A percentile compares a stretch with the other conserved stretches of the same genome.
These are phyloP conservation scores for Prototheca cutis DNA, from an alignment of 163 green algal genomes.

Conservation along the genomic window DNA sequence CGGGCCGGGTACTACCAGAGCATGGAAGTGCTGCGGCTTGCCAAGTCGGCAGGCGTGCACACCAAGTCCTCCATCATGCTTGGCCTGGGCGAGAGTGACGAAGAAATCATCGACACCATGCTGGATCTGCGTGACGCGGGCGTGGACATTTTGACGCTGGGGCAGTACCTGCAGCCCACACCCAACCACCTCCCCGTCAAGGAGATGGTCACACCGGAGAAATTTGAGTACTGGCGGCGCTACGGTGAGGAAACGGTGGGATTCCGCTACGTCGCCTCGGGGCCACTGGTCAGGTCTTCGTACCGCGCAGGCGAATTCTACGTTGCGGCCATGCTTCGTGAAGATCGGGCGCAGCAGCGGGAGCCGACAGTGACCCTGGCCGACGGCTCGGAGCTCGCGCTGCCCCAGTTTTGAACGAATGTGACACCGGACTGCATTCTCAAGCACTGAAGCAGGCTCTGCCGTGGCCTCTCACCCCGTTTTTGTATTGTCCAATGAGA, in stretches of 20 bases:
- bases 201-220: constrained; percentile 77
- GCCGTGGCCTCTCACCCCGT: too few relatives aligned
- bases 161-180: constrained; percentile 93
- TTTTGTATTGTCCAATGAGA: too few relatives aligned
- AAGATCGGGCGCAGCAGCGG: background rate
- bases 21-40: constrained; percentile 47
- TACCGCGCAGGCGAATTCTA: constrained; percentile 90
- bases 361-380: background rate
- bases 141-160: constrained; percentile 91
- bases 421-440: too few relatives aligned
- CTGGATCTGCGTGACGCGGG: constrained; percentile 60
- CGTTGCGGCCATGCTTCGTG: constrained; percentile 50
- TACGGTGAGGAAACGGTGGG: constrained; percentile 70
- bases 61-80: constrained; percentile 90
- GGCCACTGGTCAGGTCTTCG: constrained; percentile 85
- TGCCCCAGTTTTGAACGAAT: background rate
- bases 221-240: constrained; percentile 79
- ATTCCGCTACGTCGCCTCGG: constrained; percentile 89
- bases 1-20: constrained; percentile 69
- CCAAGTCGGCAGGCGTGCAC: constrained; percentile 60
- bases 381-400: background rate
- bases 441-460: too few relatives aligned
- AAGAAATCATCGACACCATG: constrained; percentile 73
- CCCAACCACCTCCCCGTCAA: constrained; percentile 66
- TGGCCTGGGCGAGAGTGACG: constrained; percentile 65